A percentile compares a stretch with the other conserved stretches of the same genome.
These are phyloP conservation scores for Mortierella sp. DNA, from an alignment of 371 early-diverging fungal genomes.

Conservation along the genomic window DNA sequence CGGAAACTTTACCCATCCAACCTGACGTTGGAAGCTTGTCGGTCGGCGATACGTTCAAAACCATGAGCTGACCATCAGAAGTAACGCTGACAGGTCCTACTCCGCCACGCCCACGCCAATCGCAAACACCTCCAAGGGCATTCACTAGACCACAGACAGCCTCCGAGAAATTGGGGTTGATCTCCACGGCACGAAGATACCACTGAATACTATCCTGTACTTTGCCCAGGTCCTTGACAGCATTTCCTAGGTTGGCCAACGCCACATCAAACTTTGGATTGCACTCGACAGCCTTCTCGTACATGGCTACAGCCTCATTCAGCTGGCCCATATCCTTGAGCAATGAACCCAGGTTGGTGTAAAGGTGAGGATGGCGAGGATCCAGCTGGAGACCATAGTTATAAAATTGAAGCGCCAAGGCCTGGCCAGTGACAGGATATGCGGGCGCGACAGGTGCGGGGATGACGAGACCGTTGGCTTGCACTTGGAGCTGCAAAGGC, in stretches of 20 bases:
- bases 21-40: slow-evolving; percentile 59
- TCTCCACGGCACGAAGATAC: slow-evolving; percentile 86
- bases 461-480: slow-evolving; percentile 46
- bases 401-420: slow-evolving; percentile 85
- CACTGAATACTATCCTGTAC: slow-evolving; percentile 90
- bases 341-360: slow-evolving; percentile 89
- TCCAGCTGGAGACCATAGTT: slow-evolving; percentile 88
- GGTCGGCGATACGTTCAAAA: slow-evolving; percentile 2
- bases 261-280: slow-evolving; percentile 92
- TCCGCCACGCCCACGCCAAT: slow-evolving; percentile 86
- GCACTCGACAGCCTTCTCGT: slow-evolving; percentile 87
- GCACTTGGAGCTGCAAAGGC: slow-evolving; percentile 48
- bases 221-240: slow-evolving; percentile 88
- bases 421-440: slow-evolving; percentile 68
- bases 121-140: slow-evolving; percentile 87
- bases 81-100: slow-evolving; percentile 57
- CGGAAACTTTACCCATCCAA: slow-evolving; percentile 84
- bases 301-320: slow-evolving; percentile 86
- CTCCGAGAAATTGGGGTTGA: slow-evolving; percentile 92
- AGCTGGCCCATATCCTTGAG: slow-evolving; percentile 90
- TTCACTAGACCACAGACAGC: slow-evolving; percentile 93
- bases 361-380: slow-evolving; percentile 87
- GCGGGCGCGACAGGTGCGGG: slow-evolving; percentile 54
- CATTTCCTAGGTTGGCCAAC: slow-evolving; percentile 91
- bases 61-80: slow-evolving; percentile 22